Evolutionary conservation across 2,329 filamentous ascomycete species (phyloP).

Genomic region (Exophiala sideris): DNA sequence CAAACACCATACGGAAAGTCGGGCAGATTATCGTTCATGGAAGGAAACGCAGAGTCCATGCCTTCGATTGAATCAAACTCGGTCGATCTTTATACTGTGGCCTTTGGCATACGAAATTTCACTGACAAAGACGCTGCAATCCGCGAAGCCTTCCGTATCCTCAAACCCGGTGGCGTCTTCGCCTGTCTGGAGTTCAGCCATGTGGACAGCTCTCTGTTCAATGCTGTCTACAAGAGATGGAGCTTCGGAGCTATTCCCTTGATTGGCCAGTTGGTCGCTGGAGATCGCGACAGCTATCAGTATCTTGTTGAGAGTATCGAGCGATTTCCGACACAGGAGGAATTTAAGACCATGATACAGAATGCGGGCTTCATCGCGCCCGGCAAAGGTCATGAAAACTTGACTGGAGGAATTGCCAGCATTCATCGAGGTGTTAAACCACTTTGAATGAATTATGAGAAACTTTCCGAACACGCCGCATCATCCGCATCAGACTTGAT

Average conservation of each 20-base stretch:
- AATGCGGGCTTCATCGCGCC: slow-evolving; percentile 69
- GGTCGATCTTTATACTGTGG: slow-evolving; percentile 95
- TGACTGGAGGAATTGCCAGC: slow-evolving; percentile 88
- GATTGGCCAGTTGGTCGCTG: slow-evolving; percentile 91
- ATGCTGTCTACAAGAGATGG: slow-evolving; percentile 90
- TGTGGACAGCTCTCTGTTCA: slow-evolving; percentile 72
- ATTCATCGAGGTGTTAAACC: slow-evolving; percentile 97
- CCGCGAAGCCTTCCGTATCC: slow-evolving; percentile 76
- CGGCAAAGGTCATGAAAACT: slow-evolving; percentile 78
- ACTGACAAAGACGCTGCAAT: slow-evolving; percentile 83
- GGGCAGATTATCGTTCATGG: slow-evolving; percentile 66
- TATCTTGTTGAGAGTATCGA: slow-evolving; percentile 99
- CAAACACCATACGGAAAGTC: slow-evolving; percentile 57
- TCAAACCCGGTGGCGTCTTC: slow-evolving; percentile 93
- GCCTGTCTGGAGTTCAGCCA: slow-evolving; percentile 95
- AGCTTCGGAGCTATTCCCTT: slow-evolving; percentile 91
- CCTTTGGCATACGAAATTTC: slow-evolving; percentile 97
- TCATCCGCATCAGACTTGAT: not conserved
- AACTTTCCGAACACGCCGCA: not conserved
- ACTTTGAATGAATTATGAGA: slow-evolving; percentile 6
- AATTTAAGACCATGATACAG: slow-evolving; percentile 79
- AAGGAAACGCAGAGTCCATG: slow-evolving; percentile 84
- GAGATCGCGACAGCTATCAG: slow-evolving; percentile 93
- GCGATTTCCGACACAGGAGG: slow-evolving; percentile 78
- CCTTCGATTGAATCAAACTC: slow-evolving; percentile 61